Conservation (phyloP, 2,329 filamentous ascomycete species). For the Setomelanomma holmii region DNA sequence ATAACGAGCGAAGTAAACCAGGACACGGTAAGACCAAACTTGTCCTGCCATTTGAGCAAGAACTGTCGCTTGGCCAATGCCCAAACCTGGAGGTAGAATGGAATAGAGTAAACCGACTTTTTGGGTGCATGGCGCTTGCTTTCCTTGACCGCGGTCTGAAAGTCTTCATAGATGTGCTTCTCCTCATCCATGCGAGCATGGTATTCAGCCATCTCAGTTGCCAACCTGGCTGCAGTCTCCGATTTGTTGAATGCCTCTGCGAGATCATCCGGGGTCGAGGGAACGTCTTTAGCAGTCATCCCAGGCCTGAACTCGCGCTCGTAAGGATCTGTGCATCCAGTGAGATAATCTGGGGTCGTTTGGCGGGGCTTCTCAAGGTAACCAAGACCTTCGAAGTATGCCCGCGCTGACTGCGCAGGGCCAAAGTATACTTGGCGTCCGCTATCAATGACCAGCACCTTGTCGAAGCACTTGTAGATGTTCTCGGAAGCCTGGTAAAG, state of each 20-base stretch:
- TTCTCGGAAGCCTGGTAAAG: slow-evolving; percentile 87
- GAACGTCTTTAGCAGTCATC: slow-evolving; percentile 69
- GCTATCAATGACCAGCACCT: slow-evolving; percentile 80
- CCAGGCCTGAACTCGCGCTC: slow-evolving; percentile 79
- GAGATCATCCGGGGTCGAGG: slow-evolving; percentile 71
- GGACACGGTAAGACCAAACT: slow-evolving; percentile 75
- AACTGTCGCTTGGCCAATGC: slow-evolving; percentile 85
- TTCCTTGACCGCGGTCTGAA: slow-evolving; percentile 76
- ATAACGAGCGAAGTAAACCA: slow-evolving; percentile 76
- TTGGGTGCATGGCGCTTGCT: slow-evolving; percentile 77
- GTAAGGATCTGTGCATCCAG: slow-evolving; percentile 82
- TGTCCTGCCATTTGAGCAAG: slow-evolving; percentile 84
- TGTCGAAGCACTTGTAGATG: slow-evolving; percentile 81
- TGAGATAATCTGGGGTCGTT: slow-evolving; percentile 82
- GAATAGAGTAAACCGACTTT: slow-evolving; percentile 81
- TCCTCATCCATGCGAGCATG: slow-evolving; percentile 69
- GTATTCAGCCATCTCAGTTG: slow-evolving; percentile 73
- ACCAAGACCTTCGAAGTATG: slow-evolving; percentile 79
- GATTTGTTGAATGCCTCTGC: slow-evolving; percentile 75
- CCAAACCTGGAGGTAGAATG: slow-evolving; percentile 83
- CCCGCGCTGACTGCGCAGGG: slow-evolving; percentile 68
- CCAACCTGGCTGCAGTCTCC: slow-evolving; percentile 61
- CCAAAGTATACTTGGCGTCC: slow-evolving; percentile 81
- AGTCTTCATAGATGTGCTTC: slow-evolving; percentile 75
- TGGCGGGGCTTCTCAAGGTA: slow-evolving; percentile 77